Evolutionary conservation across 192 early-diverging fungal species (phyloP), one percentile per base, ranked within the genome.

Genomic region (Mortierella alpina): DNA sequence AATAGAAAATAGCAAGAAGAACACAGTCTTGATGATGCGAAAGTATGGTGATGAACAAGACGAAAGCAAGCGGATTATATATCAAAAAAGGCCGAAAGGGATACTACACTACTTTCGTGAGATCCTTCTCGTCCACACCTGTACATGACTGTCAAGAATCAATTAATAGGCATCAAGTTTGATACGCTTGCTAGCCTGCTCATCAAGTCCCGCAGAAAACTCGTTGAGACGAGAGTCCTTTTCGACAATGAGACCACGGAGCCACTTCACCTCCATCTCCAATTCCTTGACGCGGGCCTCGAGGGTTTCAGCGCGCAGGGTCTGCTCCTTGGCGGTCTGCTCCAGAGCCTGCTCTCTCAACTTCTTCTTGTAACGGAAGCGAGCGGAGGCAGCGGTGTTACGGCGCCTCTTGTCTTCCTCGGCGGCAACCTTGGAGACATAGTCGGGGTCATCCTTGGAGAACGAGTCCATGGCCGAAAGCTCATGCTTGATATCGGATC

Each of bases 301-400:
- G 60, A 98, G 87, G 20, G 79, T 68, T 48, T 93, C 91, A 9
- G 90, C 91, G 84, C 90, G 91, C 11, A 84, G 83, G 2, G 88
- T 86, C 91, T 96, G 91, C 55, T 95, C 93, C 73, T 91, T 85
- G 22, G 94, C 94, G 12, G 91, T 93, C 51, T 89, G 87, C 85
- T 96, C 93, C 63, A 99, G 80, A 48, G 89, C 92, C 86, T 95
- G 92, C 80, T 98, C 96, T 59, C 93, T 89, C 85, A 92, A 68
- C 90, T 99, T 99, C 84, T 98, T 99, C 90, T 97, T 96, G 62
- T 94, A 88, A 22, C 97, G 90, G 91, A 99, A 99, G 31, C 97
- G 89, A 31, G 96, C 96, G 18, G 94, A 96, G 15, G 97, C 97
- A 14, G 91, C 96, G 7, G 96, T 99, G 87, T 99, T 99, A 55